These are phyloP conservation scores for Gossypium gossypioides DNA, from an alignment of 441 rosid species.

Conservation along the genomic window DNA sequence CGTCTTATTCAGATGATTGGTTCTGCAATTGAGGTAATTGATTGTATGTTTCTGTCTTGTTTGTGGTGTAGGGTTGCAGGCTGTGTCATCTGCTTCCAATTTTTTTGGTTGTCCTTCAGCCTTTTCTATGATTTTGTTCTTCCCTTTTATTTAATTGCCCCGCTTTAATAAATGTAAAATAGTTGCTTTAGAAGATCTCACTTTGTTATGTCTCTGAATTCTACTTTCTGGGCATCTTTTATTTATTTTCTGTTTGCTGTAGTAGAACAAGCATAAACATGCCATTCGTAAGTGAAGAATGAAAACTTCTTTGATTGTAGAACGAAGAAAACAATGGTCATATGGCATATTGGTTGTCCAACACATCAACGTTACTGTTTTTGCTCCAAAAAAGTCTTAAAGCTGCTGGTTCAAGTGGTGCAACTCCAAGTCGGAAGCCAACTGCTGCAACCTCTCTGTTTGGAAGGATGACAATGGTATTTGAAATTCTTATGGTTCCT, in stretches of 20 bases:
- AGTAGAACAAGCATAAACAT: not conserved
- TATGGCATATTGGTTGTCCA: slow-evolving; percentile 97
- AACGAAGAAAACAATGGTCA: slow-evolving; percentile 79
- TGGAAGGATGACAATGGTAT: slow-evolving; percentile 95
- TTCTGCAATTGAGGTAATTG: slow-evolving; percentile 81
- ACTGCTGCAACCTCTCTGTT: slow-evolving; percentile 72
- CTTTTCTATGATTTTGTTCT: no score
- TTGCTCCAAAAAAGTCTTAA: slow-evolving; percentile 80
- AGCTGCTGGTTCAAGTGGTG: slow-evolving; percentile 51
- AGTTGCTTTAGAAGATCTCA: not conserved
- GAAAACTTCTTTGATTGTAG: slow-evolving; percentile 35
- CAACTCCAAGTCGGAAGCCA: slow-evolving; percentile 61
- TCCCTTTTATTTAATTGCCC: not conserved
- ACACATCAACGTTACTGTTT: slow-evolving; percentile 73
- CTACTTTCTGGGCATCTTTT: not conserved
- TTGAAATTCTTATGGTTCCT: not conserved
- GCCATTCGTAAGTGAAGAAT: not conserved
- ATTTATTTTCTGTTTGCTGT: not conserved
- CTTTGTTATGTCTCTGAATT: not conserved
- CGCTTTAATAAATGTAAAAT: not conserved
- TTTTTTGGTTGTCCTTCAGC: not conserved
- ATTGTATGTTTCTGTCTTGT: slow-evolving; percentile 9
- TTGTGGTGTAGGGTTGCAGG: not conserved
- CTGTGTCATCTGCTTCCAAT: not conserved
- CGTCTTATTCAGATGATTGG: slow-evolving; percentile 97